Evolutionary conservation across 192 early-diverging fungal species (phyloP), one percentile per base, ranked within the genome.

Genomic region (Linnemannia elongata): DNA sequence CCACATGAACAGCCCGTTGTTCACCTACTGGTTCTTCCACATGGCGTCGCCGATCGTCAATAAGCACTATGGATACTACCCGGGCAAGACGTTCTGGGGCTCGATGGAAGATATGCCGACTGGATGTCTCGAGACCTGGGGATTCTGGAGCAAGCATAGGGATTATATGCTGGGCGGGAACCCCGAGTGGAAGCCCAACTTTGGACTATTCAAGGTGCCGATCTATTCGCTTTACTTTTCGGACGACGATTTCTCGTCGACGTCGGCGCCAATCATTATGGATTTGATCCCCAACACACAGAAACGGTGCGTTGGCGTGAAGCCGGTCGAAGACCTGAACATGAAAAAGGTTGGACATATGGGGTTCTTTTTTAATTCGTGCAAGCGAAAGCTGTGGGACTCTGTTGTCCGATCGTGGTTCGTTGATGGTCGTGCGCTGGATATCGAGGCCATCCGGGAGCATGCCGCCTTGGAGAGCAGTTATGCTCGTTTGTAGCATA

Each of bases 341-440:
- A 87, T 87, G 85, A 87, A 87, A 68, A 87, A 87, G 85, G 85
- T 87, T 8, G 85, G 79, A 38, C 85, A 87, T 55, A 87, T 87
- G 85, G 85, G 85, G 9, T 87, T 87, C 35, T 87, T 87, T 68
- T 87, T 87, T 42, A 81, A 81, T 35, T 47, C 52, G 18, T 87
- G 85, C 72, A 87, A 87, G 60, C 75, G 81, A 38, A 87, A 87
- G 45, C 47, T 87, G 27, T 87, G 85, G 85, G 69, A 87, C 71
- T 78, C 79, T 9, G 85, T 63, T 12, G 85, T 81, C 17, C 45
- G 66, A 9, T 6, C 85, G 1, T 87, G 85, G 85, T 75, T 87
- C 22, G 76, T 87, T 2, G 79, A 87, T 6, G 85, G 85, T 36
- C 85, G 72, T 24, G 85, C 79, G 4, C 22, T 87, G 49, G 79